Evolutionary conservation across 2,329 filamentous ascomycete species (phyloP).

Genomic region (Xylariaceae sp.): DNA sequence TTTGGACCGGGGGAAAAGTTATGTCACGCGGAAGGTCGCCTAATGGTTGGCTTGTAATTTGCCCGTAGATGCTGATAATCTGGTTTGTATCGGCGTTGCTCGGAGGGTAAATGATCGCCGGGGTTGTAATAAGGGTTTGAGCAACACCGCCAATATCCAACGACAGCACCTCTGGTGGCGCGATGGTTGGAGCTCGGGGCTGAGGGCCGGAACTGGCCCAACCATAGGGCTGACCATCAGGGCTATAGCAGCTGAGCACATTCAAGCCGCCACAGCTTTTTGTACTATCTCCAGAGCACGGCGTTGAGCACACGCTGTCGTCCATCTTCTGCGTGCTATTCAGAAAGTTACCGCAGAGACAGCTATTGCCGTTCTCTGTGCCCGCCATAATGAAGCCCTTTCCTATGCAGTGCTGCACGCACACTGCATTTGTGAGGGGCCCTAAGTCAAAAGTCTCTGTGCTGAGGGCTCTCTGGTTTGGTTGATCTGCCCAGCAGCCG

Average conservation of each 20-base stretch:
- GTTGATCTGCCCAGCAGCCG: constrained; percentile 41
- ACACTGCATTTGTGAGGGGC: constrained; percentile 42
- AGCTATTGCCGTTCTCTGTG: constrained; percentile 55
- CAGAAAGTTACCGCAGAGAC: constrained; percentile 54
- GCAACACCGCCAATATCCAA: constrained; percentile 37
- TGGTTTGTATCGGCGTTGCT: constrained; percentile 26
- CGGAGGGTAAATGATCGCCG: constrained; percentile 33
- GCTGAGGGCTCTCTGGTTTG: constrained; percentile 32
- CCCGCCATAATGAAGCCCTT: constrained; percentile 54
- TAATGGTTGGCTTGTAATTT: constrained; percentile 31
- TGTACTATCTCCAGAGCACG: constrained; percentile 55
- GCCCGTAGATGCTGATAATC: constrained; percentile 32
- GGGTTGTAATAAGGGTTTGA: constrained; percentile 33
- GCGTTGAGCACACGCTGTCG: constrained; percentile 52
- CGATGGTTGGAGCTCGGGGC: constrained; percentile 31
- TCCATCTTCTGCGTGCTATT: constrained; percentile 49
- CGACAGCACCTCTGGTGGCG: constrained; percentile 34
- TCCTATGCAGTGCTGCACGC: constrained; percentile 54
- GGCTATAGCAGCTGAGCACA: constrained; percentile 53
- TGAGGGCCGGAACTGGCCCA: constrained; percentile 41
- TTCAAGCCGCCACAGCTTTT: constrained; percentile 58
- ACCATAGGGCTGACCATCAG: constrained; percentile 43
- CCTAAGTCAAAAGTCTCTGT: constrained; percentile 25
- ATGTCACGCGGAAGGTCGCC: constrained; percentile 34
- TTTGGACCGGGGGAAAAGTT: constrained; percentile 16